Base-by-base conservation (phyloP, 345 rosid genomes). In the Arabis alpina region DNA sequence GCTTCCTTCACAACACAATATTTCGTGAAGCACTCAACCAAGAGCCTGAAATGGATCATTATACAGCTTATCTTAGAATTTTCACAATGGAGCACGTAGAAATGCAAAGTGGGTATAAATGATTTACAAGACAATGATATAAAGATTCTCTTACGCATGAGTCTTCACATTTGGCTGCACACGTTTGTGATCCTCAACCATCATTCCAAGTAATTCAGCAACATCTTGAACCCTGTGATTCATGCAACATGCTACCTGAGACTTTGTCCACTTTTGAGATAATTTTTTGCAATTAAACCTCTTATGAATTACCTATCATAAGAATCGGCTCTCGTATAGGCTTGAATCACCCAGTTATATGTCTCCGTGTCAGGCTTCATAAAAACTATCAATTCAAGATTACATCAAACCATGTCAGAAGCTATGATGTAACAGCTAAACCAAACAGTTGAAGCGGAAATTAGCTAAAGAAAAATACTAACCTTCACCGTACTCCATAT, bases 401-500 rank as follows among this genome's bases (percentile, higher is more conserved):
- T 44, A 54, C 41, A 25, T 54, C n/a, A 23, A 61, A 13, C 34
- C 62, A 64, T 64, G 23, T 19, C 23, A 19, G 48, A 71, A n/a
- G 39, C 59, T 48, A 70, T 55, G 64, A 71, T 44, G 28, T 54
- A 61, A 70, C 59, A 71, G 68, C 52, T 61, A 68, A 5, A 47
- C 32, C 16, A 59, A 58, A 51, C n/a, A 70, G n/a, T n/a, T n/a
- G 43, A 70, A 62, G 30, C 4, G 5, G 16, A 45, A 54, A 54
- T 5, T 7, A 49, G 37, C 66, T 25, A 8, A 61, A 68, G 39
- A 74, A 55, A 59, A 30, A 75, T 42, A 51, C 77, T 65, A 79
- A 93, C 98, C 98, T 93, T 91, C 97, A 79, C 94, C 96, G 32
- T 87, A 93, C 84, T 91, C 97, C 98, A 93, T 93, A 79, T 91